Evolutionary conservation across 257 asterid genomes (phyloP).

Genomic region (Ballota nigra): DNA sequence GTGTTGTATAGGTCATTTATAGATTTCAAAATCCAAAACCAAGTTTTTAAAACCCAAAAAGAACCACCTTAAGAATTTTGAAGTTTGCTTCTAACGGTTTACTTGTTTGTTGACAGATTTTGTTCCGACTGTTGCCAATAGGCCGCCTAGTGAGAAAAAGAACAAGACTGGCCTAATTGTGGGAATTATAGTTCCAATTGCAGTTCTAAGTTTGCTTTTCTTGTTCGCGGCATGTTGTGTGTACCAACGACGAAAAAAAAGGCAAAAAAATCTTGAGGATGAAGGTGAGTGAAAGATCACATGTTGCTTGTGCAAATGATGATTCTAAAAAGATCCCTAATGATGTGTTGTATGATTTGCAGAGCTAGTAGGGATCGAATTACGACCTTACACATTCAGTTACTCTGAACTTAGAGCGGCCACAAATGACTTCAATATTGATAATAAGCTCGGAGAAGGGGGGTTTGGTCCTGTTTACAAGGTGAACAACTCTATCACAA

Average conservation of each 20-base stretch:
- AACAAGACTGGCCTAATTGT: conserved; percentile 56
- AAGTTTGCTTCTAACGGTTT: background rate
- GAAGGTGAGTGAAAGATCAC: conserved; percentile 40
- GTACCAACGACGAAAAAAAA: conserved; percentile 45
- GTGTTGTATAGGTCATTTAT: too few relatives aligned
- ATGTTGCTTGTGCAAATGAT: background rate
- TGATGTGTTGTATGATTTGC: conserved; percentile 22
- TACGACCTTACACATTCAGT: conserved; percentile 63
- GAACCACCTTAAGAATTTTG: background rate
- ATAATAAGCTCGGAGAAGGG: conserved; percentile 88
- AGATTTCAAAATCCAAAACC: too few relatives aligned
- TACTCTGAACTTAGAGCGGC: conserved; percentile 70
- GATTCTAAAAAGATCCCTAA: background rate
- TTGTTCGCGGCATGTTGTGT: conserved; percentile 30
- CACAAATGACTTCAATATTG: conserved; percentile 59
- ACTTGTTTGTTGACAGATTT: conserved; percentile 45
- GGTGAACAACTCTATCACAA: conserved; percentile 54
- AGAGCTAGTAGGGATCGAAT: conserved; percentile 72
- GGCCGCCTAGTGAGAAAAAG: conserved; percentile 42
- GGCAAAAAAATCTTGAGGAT: conserved; percentile 35
- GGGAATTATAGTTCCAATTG: conserved; percentile 51
- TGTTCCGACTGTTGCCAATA: conserved; percentile 47
- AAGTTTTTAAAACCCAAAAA: too few relatives aligned
- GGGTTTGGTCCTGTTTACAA: conserved; percentile 90
- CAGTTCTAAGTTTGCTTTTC: conserved; percentile 33